Evolutionary conservation across 306 rosid genomes (phyloP), one percentile per base, ranked within the genome.

Genomic region (Cucumis cinereus): DNA sequence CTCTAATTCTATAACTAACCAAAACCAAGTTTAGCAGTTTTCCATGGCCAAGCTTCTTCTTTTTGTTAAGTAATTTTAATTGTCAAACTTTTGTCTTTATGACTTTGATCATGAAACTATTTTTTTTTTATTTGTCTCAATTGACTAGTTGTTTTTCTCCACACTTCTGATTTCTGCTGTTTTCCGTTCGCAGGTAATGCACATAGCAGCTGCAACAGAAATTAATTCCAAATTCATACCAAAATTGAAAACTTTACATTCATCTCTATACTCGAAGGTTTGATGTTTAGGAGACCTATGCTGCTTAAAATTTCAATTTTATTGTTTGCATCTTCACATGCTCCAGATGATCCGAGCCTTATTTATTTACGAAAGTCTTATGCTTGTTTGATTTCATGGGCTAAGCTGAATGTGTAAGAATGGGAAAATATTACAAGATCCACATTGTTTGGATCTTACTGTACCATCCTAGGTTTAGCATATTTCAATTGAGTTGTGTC

Each of bases 141-240:
- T 28, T 17, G 73, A 63, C 35, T 14, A 33, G 47, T 1, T 72
- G 45, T 78, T 33, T 55, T 43, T 26, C 77, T 57, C 60, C 68
- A 60, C 82, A 23, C 56, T 36, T 52, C 49, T 55, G 63, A 49
- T 53, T 43, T 23, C 47, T 24, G 35, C n/a, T 33, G 23, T 76
- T 35, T 74, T 35, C 54, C 64, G 28, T 26, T 52, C 10, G 24
- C 84, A 94, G 99, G 99, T 94, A 79, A 94, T 94, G 97, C 99
- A 94, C 85, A 94, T 94, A 77, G 99, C 99, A 5, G 92, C 97
- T 8, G 93, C 95, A 62, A 83, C 66, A 82, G 97, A 94, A 86
- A 69, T 90, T 71, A 90, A 92, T 85, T 90, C 95, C 57, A 94
- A 89, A 82, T 77, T 94, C 47, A 80, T 94, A 74, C 99, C 99